Base-by-base conservation (phyloP, 176 grass and related monocot species). In the Bonia amplexicaulis region DNA sequence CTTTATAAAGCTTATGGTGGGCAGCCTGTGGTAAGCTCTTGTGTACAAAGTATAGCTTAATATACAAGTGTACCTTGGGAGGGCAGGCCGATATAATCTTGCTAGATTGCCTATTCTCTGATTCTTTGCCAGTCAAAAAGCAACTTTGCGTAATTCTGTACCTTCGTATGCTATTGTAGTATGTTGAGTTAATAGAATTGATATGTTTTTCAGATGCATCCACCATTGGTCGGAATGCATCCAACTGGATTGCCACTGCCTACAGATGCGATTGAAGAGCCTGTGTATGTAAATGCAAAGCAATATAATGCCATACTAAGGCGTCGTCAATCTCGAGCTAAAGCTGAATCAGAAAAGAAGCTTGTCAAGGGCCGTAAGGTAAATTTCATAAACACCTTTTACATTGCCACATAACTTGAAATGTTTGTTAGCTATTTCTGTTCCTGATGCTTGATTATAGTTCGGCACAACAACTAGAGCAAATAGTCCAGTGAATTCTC, bases 321-420 rank as follows among this genome's bases (percentile, higher is more conserved):
- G 62, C 90, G 90, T 8, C 88, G 93, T 7, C 93, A 95, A 57
- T 92, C 93, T 72, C 83, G 93, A 67, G 93, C 93, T 74, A 95
- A 95, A 95, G 90, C 93, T 85, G 93, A 95, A 77, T 89, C 88
- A 55, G 86, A 95, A 95, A 92, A 80, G 84, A 95, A 92, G 59
- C 91, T 95, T 83, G 53, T 78, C 66, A 95, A 92, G 89, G 82
- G 52, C 31, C 93, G 93, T 47, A 95, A 95, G 90, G 93, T 92
- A 92, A 78, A 52, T 91, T 82, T 53, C 25, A 20, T 80, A 57
- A 63, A 6, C 7, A 63, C 48, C 35, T 80, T 80, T 3, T 74
- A 52, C 14, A 5, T 41, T 63, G 52, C 19, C 22, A 51, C 84
- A 39, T 55, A 59, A 64, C 55, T 20, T 62, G 61, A 46, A 69